These are phyloP conservation scores for Coemansia sp. DNA, from an alignment of 192 early-diverging fungal genomes.

Conservation along the genomic window DNA sequence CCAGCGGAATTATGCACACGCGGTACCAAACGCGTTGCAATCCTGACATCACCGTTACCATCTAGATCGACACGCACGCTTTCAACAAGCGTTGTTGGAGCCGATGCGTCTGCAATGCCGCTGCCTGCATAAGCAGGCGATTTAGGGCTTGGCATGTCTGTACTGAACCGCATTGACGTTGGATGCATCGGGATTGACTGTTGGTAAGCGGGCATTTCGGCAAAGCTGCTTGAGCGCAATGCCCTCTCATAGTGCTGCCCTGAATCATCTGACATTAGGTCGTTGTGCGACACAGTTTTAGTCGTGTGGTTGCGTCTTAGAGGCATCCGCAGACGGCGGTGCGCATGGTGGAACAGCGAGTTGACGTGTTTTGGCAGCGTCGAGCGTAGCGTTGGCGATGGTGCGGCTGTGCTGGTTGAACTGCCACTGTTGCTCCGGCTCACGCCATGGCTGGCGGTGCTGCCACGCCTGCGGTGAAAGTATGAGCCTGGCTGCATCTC, in stretches of 20 bases:
- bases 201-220: not conserved
- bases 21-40: constrained; percentile 24
- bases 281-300: constrained; percentile 42
- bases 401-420: constrained; percentile 14
- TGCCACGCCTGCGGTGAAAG: not conserved
- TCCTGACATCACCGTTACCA: constrained; percentile 19
- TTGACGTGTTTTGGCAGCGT: constrained; percentile 3
- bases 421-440: constrained; percentile 32
- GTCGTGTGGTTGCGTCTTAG: constrained; percentile 36
- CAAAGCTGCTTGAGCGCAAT: constrained; percentile 22
- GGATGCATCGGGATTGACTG: constrained; percentile 1
- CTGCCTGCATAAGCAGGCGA: not conserved
- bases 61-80: not conserved
- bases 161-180: not conserved
- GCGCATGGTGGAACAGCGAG: not conserved
- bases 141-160: constrained; percentile 3
- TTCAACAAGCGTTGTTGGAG: constrained; percentile 4
- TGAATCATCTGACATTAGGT: constrained; percentile 13
- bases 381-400: not conserved
- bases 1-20: constrained; percentile 5
- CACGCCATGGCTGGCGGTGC: constrained; percentile 8
- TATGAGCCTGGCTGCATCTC: constrained; percentile 7
- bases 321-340: not conserved
- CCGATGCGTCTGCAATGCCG: not conserved
- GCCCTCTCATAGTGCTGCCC: constrained; percentile 9